Base-by-base conservation (phyloP, 495 filamentous ascomycete species). In the Lichina pygmaea region DNA sequence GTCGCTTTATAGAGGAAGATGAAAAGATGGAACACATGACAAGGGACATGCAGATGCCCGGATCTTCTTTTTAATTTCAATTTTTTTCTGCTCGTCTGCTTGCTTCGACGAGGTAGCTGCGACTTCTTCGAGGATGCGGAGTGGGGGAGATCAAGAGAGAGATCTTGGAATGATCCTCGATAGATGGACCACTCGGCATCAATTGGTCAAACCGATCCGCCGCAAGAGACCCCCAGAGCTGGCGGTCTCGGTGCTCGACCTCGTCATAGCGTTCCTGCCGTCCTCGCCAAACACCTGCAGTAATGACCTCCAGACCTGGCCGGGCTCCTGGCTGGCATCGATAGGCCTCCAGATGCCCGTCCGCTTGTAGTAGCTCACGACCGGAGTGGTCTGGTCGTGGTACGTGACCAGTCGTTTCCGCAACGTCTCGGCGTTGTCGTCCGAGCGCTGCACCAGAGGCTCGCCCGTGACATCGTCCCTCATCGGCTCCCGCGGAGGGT, bases 381-480 rank as follows among this genome's bases (percentile, higher is more conserved):
- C 89, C 34, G 91, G 86, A 16, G 73, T 54, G 33, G 89, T 99
- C 72, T 99, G 89, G 51, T 74, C 65, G 65, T 99, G 89, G 62
- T 95, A 99, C 12, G 86, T 93, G 33, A 64, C 68, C 42, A 99
- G 68, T 48, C 89, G 78, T 77, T 95, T 99, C 70, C 81, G 86
- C 44, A 99, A 68, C 37, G 86, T 81, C n/a, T 86, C 86, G 52
- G 81, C 86, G 55, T 99, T 99, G 67, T 99, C 89, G 57, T 99
- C 89, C 46, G 75, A 81, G 51, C 89, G 78, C 66, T 95, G 89
- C 58, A 95, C 82, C 51, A 99, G 63, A 33, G 86, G 89, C 67
- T 99, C 89, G 57, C 89, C 91, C 12, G 91, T 94, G 47, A 95
- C 57, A 56, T 99, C 89, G 64, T 99, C 89, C 59, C 72, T 92